Conservation (phyloP, 1,139 yeast genomes). For the Geotrichum aggregatum region DNA sequence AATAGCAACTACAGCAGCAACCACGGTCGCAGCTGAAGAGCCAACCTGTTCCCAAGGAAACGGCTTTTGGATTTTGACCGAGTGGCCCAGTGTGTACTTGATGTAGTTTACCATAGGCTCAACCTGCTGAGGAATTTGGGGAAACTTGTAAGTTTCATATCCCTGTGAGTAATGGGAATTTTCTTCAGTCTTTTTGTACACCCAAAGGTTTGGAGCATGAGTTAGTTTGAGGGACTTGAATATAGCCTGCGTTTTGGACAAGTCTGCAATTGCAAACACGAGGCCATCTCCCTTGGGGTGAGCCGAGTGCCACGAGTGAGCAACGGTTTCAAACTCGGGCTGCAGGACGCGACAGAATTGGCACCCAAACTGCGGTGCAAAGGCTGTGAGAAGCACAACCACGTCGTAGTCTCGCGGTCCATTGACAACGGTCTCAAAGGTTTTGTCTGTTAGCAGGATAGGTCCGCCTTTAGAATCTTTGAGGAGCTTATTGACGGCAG, state of each 20-base stretch:
- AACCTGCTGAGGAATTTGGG: constrained; percentile 53
- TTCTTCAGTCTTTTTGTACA: constrained; percentile 56
- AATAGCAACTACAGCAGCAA: constrained; percentile 26
- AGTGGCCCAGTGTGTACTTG: constrained; percentile 42
- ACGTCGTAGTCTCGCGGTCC: constrained; percentile 72
- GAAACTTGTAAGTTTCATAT: constrained; percentile 45
- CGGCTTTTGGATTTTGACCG: constrained; percentile 53
- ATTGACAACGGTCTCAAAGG: constrained; percentile 53
- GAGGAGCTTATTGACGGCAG: constrained; percentile 15
- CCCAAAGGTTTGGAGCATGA: constrained; percentile 73
- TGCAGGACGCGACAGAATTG: constrained; percentile 64
- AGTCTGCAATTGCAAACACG: constrained; percentile 72
- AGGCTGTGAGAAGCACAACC: constrained; percentile 67
- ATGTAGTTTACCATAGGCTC: constrained; percentile 41
- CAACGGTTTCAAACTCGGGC: constrained; percentile 61
- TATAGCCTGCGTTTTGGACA: constrained; percentile 51
- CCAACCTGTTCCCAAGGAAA: constrained; percentile 50
- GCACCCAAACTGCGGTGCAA: constrained; percentile 70
- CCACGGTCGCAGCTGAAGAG: constrained; percentile 43
- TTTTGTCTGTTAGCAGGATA: constrained; percentile 51
- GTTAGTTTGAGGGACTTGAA: constrained; percentile 55
- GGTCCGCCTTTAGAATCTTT: constrained; percentile 21
- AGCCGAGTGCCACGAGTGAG: constrained; percentile 54
- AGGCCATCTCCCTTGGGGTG: constrained; percentile 48
- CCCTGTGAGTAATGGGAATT: constrained; percentile 37